A percentile compares a stretch with the other conserved stretches of the same genome.
Conservation (phyloP, 345 rosid species). For the Salix caprea region DNA sequence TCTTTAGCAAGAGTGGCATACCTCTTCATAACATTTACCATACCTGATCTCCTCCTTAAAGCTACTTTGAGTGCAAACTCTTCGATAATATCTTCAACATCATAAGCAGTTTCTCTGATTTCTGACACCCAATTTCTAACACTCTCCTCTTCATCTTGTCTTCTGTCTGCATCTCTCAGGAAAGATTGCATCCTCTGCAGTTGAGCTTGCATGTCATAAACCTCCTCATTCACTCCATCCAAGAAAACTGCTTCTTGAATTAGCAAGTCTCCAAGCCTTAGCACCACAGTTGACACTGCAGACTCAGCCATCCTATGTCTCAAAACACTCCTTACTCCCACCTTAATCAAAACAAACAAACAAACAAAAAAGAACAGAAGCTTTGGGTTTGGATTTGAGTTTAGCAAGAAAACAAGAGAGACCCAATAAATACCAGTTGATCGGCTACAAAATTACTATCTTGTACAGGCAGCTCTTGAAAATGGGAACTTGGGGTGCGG, state of each 20-base stretch:
- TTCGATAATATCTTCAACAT: constrained; percentile 11
- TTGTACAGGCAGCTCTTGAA: no score
- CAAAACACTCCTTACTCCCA: no score
- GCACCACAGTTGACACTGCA: constrained; percentile 22
- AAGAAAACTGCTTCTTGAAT: constrained; percentile 23
- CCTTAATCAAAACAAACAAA: no score
- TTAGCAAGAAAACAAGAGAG: no score
- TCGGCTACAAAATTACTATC: no score
- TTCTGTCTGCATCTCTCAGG: constrained; percentile 35
- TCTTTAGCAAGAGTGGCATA: not conserved
- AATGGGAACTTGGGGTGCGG: no score
- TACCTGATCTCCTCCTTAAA: not conserved
- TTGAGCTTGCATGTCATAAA: constrained; percentile 15
- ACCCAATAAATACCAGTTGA: no score
- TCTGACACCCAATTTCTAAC: constrained; percentile 26
- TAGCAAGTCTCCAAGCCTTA: constrained; percentile 22
- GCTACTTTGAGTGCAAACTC: constrained; percentile 8
- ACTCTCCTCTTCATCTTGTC: constrained; percentile 19
- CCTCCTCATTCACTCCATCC: constrained; percentile 21
- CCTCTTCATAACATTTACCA: not conserved
- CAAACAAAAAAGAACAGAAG: no score
- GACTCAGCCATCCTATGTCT: constrained; percentile 32
- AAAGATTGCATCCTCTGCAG: constrained; percentile 30
- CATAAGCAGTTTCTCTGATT: constrained; percentile 22
- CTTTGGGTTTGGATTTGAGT: no score